A percentile compares a stretch with the other conserved stretches of the same genome.
Conservation (phyloP, 768 basidiomycete genomes). For the Trametes meyenii region DNA sequence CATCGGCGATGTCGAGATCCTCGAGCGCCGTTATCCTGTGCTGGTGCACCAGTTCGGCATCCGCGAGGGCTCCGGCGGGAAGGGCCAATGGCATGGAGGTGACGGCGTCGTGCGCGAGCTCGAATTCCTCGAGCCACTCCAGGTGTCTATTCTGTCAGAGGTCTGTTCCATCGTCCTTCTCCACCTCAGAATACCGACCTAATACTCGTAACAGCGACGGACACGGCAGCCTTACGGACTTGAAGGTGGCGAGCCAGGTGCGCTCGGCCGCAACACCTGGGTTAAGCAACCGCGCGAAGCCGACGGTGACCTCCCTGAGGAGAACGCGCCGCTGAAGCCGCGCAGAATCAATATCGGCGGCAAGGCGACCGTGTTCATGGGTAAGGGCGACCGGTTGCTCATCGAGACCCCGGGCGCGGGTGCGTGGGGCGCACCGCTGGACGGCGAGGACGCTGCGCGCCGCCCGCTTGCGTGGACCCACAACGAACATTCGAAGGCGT, state of each 20-base stretch:
- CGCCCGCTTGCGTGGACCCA: constrained; percentile 13
- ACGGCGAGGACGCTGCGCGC: constrained; percentile 31
- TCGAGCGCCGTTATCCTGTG: constrained; percentile 94
- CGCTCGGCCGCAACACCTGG: constrained; percentile 86
- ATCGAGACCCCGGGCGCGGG: constrained; percentile 93
- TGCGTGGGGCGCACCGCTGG: constrained; percentile 63
- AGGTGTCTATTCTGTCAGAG: constrained; percentile 89
- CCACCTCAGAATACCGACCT: neutral
- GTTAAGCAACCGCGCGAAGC: constrained; percentile 65
- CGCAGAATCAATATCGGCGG: constrained; percentile 86
- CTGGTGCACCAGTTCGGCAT: constrained; percentile 83
- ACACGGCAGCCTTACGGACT: constrained; percentile 86
- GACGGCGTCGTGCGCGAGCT: constrained; percentile 85
- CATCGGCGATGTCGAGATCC: constrained; percentile 91
- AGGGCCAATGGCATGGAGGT: constrained; percentile 76
- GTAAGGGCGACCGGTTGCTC: constrained; percentile 78
- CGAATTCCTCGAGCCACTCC: constrained; percentile 78
- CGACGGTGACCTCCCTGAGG: constrained; percentile 65
- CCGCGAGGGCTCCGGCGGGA: constrained; percentile 68
- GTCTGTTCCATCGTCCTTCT: constrained; percentile 38
- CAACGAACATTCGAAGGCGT: constrained; percentile 43
- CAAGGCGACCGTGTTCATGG: constrained; percentile 86
- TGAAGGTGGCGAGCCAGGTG: constrained; percentile 75
- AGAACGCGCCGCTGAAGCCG: constrained; percentile 33
- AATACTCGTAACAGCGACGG: constrained; percentile 55